A percentile compares a stretch with the other conserved stretches of the same genome.
Evolutionary conservation across 768 basidiomycete genomes (phyloP).

Genomic region (Sporobolomyces pararoseus): DNA sequence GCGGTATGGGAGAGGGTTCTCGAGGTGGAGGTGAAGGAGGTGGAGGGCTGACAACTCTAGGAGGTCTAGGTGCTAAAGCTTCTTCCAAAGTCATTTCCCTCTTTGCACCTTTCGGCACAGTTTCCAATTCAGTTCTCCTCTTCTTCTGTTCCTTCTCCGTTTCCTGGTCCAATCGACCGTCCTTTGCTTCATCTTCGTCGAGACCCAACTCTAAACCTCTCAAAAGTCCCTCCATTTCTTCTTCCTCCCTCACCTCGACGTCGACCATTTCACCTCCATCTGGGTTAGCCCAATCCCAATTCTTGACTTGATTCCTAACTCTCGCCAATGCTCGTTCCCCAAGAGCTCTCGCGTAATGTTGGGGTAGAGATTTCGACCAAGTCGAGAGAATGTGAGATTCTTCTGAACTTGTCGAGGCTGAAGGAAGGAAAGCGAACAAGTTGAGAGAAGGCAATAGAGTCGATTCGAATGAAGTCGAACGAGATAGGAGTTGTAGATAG

Average conservation of each 20-base stretch:
- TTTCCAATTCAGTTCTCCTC: constrained; percentile 22
- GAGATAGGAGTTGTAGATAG: constrained; percentile 19
- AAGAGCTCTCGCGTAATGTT: constrained; percentile 24
- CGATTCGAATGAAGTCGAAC: constrained; percentile 19
- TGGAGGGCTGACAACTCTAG: neutral
- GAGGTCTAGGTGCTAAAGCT: constrained; percentile 19
- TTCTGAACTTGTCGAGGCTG: constrained; percentile 2
- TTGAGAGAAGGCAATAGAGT: constrained; percentile 8
- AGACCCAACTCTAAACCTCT: constrained; percentile 22
- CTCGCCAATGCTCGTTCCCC: constrained; percentile 27
- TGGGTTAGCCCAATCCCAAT: constrained; percentile 30
- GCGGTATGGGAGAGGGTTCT: neutral
- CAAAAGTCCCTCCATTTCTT: constrained; percentile 32
- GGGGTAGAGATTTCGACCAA: constrained; percentile 22
- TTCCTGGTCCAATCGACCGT: neutral
- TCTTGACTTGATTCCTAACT: constrained; percentile 22
- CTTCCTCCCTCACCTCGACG: constrained; percentile 33
- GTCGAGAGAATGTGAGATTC: constrained; percentile 29
- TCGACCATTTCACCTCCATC: constrained; percentile 30
- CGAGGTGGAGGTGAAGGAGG: neutral
- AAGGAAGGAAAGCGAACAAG: constrained; percentile 36
- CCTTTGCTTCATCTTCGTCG: neutral
- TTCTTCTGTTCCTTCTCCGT: neutral
- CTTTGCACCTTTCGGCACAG: constrained; percentile 30
- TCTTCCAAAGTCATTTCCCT: constrained; percentile 35